These are phyloP conservation scores for Hymenoscyphus fraxineus DNA, from an alignment of 2,329 filamentous ascomycete species.

Conservation along the genomic window DNA sequence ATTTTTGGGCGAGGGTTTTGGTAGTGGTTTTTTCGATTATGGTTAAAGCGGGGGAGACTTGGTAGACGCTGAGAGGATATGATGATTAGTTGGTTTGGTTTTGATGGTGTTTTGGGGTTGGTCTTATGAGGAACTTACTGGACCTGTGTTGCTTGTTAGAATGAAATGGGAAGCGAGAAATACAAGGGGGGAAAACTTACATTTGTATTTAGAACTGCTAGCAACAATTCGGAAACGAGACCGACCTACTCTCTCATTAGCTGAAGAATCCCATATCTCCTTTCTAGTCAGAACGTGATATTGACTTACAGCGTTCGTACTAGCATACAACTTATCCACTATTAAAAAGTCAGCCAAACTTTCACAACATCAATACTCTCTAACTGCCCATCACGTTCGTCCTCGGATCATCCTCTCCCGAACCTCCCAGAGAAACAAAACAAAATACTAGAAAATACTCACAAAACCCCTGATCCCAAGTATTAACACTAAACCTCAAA, in stretches of 20 bases:
- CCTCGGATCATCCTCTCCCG: neutral
- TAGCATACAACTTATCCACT: slow-evolving; percentile 89
- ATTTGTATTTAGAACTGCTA: slow-evolving; percentile 88
- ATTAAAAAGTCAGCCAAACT: neutral
- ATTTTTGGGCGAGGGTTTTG: slow-evolving; percentile 67
- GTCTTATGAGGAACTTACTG: neutral
- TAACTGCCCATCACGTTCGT: too few relatives aligned
- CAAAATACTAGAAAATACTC: neutral
- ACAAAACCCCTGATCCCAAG: slow-evolving; percentile 91
- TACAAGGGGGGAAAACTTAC: slow-evolving; percentile 40
- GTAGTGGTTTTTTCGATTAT: slow-evolving; percentile 83
- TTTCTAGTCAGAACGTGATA: neutral
- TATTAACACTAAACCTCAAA: slow-evolving; percentile 87
- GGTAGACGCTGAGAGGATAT: slow-evolving; percentile 75
- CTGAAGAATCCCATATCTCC: slow-evolving; percentile 3
- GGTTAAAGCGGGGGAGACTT: slow-evolving; percentile 85
- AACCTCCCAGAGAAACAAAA: neutral
- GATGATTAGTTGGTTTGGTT: too few relatives aligned
- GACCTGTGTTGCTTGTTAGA: neutral
- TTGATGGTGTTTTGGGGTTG: slow-evolving; percentile 8
- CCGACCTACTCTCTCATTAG: slow-evolving; percentile 54
- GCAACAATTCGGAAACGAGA: slow-evolving; percentile 76
- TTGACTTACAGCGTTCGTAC: slow-evolving; percentile 68
- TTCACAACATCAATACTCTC: too few relatives aligned
- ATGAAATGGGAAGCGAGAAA: neutral